Percentiles rank a stretch among this genome's conserved stretches.
Evolutionary conservation across 805 yeast genomes (phyloP).

Genomic region (Candida alai): DNA sequence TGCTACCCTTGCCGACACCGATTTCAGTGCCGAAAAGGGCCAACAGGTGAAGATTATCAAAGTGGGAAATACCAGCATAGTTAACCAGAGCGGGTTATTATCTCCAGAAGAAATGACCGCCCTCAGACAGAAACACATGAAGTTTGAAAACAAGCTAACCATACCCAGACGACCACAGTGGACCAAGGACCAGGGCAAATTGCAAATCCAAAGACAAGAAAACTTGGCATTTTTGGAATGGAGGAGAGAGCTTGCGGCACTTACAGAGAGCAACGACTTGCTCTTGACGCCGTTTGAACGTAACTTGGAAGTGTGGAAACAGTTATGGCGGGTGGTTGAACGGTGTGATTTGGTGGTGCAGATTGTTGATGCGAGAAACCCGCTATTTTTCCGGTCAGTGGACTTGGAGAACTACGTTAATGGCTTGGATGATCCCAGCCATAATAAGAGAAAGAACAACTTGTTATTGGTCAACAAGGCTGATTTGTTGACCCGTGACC

Average conservation of each 20-base stretch:
- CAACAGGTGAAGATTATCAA: slow-evolving; percentile 81
- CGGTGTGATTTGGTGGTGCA: slow-evolving; percentile 92
- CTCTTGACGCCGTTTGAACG: slow-evolving; percentile 94
- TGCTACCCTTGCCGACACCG: slow-evolving; percentile 94
- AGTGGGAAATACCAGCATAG: slow-evolving; percentile 51
- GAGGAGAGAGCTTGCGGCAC: slow-evolving; percentile 84
- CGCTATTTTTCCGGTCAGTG: slow-evolving; percentile 80
- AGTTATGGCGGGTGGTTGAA: slow-evolving; percentile 96
- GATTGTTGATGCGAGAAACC: slow-evolving; percentile 96
- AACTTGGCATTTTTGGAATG: slow-evolving; percentile 88
- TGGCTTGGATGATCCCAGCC: slow-evolving; percentile 57
- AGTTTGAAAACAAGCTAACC: slow-evolving; percentile 65
- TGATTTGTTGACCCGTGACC: slow-evolving; percentile 73
- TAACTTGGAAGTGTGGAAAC: slow-evolving; percentile 97
- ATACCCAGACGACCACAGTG: slow-evolving; percentile 94
- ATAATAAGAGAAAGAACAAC: slow-evolving; percentile 56
- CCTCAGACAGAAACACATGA: slow-evolving; percentile 58
- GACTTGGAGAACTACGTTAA: slow-evolving; percentile 83
- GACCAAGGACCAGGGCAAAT: slow-evolving; percentile 66
- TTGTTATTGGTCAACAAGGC: slow-evolving; percentile 89
- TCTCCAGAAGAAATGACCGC: slow-evolving; percentile 62
- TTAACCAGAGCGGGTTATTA: slow-evolving; percentile 46
- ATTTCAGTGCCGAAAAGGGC: slow-evolving; percentile 87
- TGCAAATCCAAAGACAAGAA: slow-evolving; percentile 80
- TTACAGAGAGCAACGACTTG: slow-evolving; percentile 82